These are phyloP conservation scores for Cordyceps militaris DNA, from an alignment of 2,329 filamentous ascomycete species.

Conservation along the genomic window DNA sequence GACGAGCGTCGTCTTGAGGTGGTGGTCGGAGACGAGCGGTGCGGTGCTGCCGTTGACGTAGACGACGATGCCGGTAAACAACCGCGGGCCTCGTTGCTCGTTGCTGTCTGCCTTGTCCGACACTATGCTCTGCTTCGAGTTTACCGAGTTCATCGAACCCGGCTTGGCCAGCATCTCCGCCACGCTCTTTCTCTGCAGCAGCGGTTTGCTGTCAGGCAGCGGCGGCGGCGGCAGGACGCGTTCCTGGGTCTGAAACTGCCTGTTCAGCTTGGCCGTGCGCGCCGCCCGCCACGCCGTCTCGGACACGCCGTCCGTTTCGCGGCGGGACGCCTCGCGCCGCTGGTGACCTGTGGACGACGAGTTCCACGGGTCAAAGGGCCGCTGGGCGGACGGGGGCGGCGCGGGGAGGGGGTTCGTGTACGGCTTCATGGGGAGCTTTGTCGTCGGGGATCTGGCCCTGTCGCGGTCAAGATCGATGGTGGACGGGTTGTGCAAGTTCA, in stretches of 20 bases:
- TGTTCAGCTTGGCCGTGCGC: conserved; percentile 58
- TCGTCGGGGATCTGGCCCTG: too few species aligned
- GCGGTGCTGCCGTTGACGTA: conserved; percentile 86
- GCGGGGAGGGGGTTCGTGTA: conserved; percentile 19
- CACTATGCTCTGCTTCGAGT: conserved; percentile 6
- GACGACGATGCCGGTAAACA: conserved; percentile 67
- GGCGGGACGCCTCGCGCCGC: conserved; percentile 26
- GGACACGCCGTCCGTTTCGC: conserved; percentile 54
- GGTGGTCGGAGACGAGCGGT: conserved; percentile 77
- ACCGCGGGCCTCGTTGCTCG: conserved; percentile 30
- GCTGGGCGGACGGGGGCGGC: conserved; percentile 35
- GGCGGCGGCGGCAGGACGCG: conserved; percentile 28
- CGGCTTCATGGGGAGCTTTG: conserved; percentile 5
- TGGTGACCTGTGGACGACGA: conserved; percentile 73
- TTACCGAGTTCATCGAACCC: conserved; percentile 41
- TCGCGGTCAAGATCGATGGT: too few species aligned
- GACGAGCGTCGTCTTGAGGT: conserved; percentile 69
- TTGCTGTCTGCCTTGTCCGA: conserved; percentile 23
- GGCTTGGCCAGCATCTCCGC: conserved; percentile 47
- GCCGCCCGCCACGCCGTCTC: conserved; percentile 64
- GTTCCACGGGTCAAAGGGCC: conserved; percentile 62
- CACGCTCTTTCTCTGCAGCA: conserved; percentile 32
- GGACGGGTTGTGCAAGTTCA: too few species aligned
- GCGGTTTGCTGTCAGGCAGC: conserved; percentile 22
- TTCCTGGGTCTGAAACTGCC: conserved; percentile 24